phyloP scores from a whole-genome alignment of 345 rosid genomes.

The Rhizophora mangle region DNA sequence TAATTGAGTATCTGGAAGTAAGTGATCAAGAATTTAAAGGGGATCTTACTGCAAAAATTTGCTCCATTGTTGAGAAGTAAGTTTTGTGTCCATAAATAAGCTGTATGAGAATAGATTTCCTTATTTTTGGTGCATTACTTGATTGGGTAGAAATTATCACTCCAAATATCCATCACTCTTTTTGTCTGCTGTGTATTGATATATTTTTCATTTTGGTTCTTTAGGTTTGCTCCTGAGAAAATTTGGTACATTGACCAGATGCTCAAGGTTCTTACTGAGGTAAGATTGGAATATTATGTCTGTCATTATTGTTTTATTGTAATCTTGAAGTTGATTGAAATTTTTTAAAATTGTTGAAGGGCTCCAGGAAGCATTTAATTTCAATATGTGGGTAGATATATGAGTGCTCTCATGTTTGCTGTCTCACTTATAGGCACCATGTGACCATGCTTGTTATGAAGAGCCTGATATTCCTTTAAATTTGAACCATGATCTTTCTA shows the following conservation, averaged over 20 bases:
- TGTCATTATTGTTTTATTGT: background rate
- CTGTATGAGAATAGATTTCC: constrained; percentile 2
- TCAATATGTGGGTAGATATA: too few species aligned
- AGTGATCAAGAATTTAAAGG: constrained; percentile 95
- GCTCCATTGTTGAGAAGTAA: constrained; percentile 96
- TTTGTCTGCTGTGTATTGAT: background rate
- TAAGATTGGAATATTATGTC: constrained; percentile 30
- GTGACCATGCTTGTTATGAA: too few species aligned
- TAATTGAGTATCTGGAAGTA: constrained; percentile 92
- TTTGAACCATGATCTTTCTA: background rate
- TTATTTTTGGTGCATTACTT: constrained; percentile 12
- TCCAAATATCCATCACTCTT: too few species aligned
- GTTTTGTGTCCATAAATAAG: constrained; percentile 30
- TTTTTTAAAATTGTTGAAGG: too few species aligned
- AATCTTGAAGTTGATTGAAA: too few species aligned
- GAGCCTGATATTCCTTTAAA: too few species aligned
- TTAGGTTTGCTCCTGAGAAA: constrained; percentile 95
- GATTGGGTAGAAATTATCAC: too few species aligned
- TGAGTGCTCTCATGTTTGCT: too few species aligned
- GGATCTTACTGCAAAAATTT: constrained; percentile 96
- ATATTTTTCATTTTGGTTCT: constrained; percentile 25
- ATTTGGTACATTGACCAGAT: constrained; percentile 98
- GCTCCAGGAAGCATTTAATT: too few species aligned
- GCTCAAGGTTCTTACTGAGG: constrained; percentile 99
- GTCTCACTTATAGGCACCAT: too few species aligned